phyloP scores from a whole-genome alignment of 495 filamentous ascomycete species.

The Cryomyces antarcticus region DNA sequence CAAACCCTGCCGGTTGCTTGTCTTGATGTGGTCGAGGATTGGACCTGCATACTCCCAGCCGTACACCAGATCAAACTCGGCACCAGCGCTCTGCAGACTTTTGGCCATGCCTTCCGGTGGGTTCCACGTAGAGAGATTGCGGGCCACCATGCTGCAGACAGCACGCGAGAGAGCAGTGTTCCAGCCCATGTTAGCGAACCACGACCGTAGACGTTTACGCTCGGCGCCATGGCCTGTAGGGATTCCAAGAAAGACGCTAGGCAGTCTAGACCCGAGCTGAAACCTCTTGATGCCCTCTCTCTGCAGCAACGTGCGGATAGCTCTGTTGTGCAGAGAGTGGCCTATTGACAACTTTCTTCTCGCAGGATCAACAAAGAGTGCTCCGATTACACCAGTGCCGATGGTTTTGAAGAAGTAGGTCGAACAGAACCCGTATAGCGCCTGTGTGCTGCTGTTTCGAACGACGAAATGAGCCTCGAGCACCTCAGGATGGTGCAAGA shows the following conservation, averaged over 20 bases:
- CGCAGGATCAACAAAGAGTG: slow-evolving; percentile 64
- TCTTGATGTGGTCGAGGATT: slow-evolving; percentile 55
- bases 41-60: slow-evolving; percentile 56
- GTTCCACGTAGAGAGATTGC: slow-evolving; percentile 48
- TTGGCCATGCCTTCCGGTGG: slow-evolving; percentile 54
- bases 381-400: slow-evolving; percentile 55
- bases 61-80: slow-evolving; percentile 61
- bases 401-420: slow-evolving; percentile 58
- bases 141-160: slow-evolving; percentile 43
- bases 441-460: slow-evolving; percentile 72
- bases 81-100: slow-evolving; percentile 44
- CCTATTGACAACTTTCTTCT: slow-evolving; percentile 74
- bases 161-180: slow-evolving; percentile 40
- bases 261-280: slow-evolving; percentile 59
- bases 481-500: slow-evolving; percentile 42
- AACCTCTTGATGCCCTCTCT: slow-evolving; percentile 49
- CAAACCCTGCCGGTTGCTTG: slow-evolving; percentile 60
- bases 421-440: slow-evolving; percentile 71
- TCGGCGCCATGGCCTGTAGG: slow-evolving; percentile 32
- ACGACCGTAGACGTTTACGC: slow-evolving; percentile 29
- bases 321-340: slow-evolving; percentile 62
- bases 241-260: slow-evolving; percentile 62
- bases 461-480: slow-evolving; percentile 77
- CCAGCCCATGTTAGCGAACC: slow-evolving; percentile 54
- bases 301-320: slow-evolving; percentile 48